A percentile compares a stretch with the other conserved stretches of the same genome.
Evolutionary conservation across 2,329 filamentous ascomycete genomes (phyloP).

Genomic region (Cordyceps farinosa): DNA sequence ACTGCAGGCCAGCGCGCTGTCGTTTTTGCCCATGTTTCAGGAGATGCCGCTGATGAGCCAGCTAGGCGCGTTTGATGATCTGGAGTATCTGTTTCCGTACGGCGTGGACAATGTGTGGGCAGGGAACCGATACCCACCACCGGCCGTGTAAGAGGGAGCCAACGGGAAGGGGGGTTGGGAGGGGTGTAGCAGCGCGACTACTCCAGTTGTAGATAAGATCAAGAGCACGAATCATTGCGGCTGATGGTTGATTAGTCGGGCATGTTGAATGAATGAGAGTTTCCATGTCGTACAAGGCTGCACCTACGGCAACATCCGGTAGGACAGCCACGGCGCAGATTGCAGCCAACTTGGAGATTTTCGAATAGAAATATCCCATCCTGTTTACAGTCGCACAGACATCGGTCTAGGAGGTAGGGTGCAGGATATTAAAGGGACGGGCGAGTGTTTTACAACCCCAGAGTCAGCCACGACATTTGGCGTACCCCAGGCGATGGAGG

Average conservation of each 20-base stretch:
- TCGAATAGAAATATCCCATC: too few species aligned
- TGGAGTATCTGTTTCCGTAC: constrained; percentile 1
- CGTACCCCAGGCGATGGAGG: background rate
- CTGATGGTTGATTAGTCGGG: too few species aligned
- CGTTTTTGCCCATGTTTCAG: constrained; percentile 1
- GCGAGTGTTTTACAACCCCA: background rate
- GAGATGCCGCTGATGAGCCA: background rate
- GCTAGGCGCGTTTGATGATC: background rate
- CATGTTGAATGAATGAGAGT: too few species aligned
- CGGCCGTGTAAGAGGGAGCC: background rate
- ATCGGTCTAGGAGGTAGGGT: too few species aligned
- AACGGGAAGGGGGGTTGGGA: too few species aligned
- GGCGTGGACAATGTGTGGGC: constrained; percentile 32
- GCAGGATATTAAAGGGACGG: background rate
- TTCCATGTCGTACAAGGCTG: too few species aligned
- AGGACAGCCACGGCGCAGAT: background rate
- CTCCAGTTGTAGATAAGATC: too few species aligned
- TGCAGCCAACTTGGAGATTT: background rate
- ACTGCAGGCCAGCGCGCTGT: background rate
- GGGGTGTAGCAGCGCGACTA: background rate
- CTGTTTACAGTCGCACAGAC: too few species aligned
- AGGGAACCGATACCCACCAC: background rate
- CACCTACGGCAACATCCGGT: too few species aligned
- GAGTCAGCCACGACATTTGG: background rate
- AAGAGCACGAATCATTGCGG: too few species aligned